Conservation (phyloP, 352 stramenopile species). For the Phytopythium ostracodes region DNA sequence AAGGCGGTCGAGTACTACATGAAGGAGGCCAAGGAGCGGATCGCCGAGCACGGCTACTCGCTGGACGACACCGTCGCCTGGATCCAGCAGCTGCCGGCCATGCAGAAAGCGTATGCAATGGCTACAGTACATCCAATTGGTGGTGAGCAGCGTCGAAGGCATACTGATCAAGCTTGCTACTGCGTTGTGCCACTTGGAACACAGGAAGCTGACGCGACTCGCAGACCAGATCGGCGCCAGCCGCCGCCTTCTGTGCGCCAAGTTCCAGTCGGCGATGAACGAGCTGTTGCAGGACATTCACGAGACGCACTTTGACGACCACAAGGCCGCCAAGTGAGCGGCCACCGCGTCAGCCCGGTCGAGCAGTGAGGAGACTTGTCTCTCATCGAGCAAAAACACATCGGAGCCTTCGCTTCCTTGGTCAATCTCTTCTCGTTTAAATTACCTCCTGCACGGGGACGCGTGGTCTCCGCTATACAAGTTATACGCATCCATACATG, state of each 20-base stretch:
- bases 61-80: slow-evolving; percentile 70
- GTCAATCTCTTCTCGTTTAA: neutral
- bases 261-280: slow-evolving; percentile 74
- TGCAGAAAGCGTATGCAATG: slow-evolving; percentile 84
- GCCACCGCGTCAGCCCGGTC: too few relatives aligned
- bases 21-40: slow-evolving; percentile 71
- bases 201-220: slow-evolving; percentile 77
- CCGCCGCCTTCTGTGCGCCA: slow-evolving; percentile 48
- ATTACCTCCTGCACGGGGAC: slow-evolving; percentile 4
- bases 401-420: neutral
- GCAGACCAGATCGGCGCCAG: slow-evolving; percentile 68
- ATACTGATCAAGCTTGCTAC: too few relatives aligned
- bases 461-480: neutral
- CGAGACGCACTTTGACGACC: slow-evolving; percentile 49
- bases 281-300: slow-evolving; percentile 71
- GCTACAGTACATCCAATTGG: slow-evolving; percentile 4
- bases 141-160: neutral
- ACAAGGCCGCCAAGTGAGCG: slow-evolving; percentile 46
- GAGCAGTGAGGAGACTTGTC: too few relatives aligned
- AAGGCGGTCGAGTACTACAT: slow-evolving; percentile 77
- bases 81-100: slow-evolving; percentile 73
- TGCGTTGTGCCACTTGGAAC: too few relatives aligned
- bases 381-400: neutral
- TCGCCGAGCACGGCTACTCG: slow-evolving; percentile 61
- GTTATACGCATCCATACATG: slow-evolving; percentile 21